Evolutionary conservation across 495 filamentous ascomycete genomes (phyloP).

Genomic region (Penicillium manginii): DNA sequence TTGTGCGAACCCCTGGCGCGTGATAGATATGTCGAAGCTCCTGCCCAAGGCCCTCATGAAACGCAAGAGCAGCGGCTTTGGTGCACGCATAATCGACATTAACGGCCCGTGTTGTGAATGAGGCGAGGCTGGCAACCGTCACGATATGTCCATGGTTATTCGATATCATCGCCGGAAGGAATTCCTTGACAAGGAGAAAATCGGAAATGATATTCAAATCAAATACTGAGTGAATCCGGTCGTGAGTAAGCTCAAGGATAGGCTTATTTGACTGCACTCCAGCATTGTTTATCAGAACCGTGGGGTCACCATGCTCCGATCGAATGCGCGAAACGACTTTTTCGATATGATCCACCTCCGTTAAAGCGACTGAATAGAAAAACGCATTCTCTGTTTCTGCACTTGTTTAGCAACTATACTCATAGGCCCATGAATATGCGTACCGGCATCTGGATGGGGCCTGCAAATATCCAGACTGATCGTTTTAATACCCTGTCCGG

Average conservation of each 20-base stretch:
- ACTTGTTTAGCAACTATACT: not conserved
- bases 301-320: conserved; percentile 57
- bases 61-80: conserved; percentile 48
- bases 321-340: conserved; percentile 50
- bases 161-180: conserved; percentile 56
- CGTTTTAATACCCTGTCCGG: conserved; percentile 55
- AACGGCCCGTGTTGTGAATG: conserved; percentile 25
- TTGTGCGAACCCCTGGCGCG: not conserved
- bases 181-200: conserved; percentile 50
- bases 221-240: conserved; percentile 52
- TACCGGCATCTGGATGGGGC: conserved; percentile 23
- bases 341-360: conserved; percentile 48
- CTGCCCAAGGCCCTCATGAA: conserved; percentile 25
- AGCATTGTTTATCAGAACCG: conserved; percentile 70
- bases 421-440: not conserved
- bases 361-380: conserved; percentile 63
- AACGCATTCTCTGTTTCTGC: not conserved
- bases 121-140: conserved; percentile 48
- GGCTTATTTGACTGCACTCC: conserved; percentile 62
- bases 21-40: not conserved
- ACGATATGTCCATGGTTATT: conserved; percentile 57
- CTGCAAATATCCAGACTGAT: conserved; percentile 66
- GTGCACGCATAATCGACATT: conserved; percentile 48
- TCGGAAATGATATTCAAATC: conserved; percentile 54
- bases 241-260: conserved; percentile 54